Conservation (phyloP, 176 grass and related monocot genomes). For the Tillandsia fasciculata region DNA sequence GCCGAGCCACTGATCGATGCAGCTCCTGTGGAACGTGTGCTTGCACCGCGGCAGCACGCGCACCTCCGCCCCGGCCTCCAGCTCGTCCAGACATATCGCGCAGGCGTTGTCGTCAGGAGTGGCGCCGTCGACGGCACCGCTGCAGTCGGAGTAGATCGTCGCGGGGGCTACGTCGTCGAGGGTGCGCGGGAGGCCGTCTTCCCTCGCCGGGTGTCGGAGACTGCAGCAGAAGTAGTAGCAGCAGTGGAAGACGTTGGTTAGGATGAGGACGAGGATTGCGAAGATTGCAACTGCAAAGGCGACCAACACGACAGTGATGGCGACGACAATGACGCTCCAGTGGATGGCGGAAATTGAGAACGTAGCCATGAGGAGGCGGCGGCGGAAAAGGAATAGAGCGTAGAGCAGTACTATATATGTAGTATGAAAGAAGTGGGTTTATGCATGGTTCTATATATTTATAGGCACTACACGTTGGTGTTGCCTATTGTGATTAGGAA, state of each 20-base stretch:
- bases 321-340: neutral
- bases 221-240: neutral
- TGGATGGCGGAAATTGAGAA: neutral
- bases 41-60: neutral
- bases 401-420: neutral
- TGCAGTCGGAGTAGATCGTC: neutral
- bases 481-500: no score
- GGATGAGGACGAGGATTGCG: neutral
- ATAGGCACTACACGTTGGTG: no score
- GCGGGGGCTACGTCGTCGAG: neutral
- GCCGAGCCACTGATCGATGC: neutral
- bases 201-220: neutral
- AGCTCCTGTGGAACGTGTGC: slow-evolving; percentile 3
- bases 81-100: neutral
- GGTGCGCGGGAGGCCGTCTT: neutral
- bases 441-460: no score
- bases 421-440: no score
- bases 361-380: neutral
- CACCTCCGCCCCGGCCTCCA: slow-evolving; percentile 2
- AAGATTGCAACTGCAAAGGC: neutral
- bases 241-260: neutral
- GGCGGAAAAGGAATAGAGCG: no score
- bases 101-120: neutral
- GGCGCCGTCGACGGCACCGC: neutral
- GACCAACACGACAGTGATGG: neutral